phyloP scores from a whole-genome alignment of 1,284 basidiomycete species.

The Ustilago nuda region DNA sequence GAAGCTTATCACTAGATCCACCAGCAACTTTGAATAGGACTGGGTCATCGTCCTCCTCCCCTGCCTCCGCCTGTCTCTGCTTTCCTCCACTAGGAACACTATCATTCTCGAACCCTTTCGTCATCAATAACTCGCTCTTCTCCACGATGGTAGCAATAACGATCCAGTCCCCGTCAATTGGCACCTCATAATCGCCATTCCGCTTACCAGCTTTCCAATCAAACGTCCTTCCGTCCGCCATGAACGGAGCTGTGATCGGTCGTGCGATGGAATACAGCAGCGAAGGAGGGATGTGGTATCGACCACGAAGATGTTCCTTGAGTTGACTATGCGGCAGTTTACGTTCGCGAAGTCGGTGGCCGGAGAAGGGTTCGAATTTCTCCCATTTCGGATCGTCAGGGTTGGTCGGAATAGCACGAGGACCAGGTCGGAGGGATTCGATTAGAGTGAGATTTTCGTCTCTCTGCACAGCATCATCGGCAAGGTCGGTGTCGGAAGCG shows the following conservation, averaged over 20 bases:
- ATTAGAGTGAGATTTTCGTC: constrained; percentile 37
- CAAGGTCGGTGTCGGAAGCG: neutral
- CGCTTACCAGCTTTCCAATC: constrained; percentile 6
- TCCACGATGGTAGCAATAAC: constrained; percentile 89
- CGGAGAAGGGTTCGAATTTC: constrained; percentile 45
- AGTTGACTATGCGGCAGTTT: constrained; percentile 80
- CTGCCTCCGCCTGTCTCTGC: neutral
- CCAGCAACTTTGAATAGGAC: constrained; percentile 30
- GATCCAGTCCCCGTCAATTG: constrained; percentile 90
- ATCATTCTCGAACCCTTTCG: constrained; percentile 34
- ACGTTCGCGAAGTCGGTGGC: constrained; percentile 79
- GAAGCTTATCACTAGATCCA: constrained; percentile 15
- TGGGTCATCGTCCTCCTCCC: constrained; percentile 28
- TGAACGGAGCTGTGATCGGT: constrained; percentile 3
- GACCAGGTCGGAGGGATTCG: constrained; percentile 29
- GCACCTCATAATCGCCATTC: constrained; percentile 81
- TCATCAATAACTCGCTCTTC: constrained; percentile 79
- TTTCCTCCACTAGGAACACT: neutral
- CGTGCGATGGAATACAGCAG: constrained; percentile 78
- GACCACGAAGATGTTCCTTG: constrained; percentile 82
- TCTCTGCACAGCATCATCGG: neutral
- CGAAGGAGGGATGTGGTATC: constrained; percentile 88
- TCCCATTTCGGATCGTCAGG: constrained; percentile 48
- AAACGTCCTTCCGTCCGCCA: neutral
- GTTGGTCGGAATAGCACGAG: constrained; percentile 27